Evolutionary conservation across 768 basidiomycete species (phyloP), one percentile per base, ranked within the genome.

Genomic region (Boletus rubropictus): DNA sequence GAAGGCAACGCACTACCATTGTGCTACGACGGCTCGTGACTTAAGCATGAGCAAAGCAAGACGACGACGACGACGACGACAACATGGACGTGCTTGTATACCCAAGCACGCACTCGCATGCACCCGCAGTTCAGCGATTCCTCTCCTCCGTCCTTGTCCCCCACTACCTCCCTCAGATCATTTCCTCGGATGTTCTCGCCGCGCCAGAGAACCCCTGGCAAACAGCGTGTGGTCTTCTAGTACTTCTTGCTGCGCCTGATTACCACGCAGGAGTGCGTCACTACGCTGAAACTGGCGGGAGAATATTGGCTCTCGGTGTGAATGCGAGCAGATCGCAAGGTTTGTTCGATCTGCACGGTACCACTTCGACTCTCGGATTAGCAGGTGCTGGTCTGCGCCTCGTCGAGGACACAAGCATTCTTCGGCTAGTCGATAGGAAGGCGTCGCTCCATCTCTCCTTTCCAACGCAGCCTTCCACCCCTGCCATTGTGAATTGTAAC

Each of bases 81-180:
- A 4, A 29, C 32, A 87, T 88, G 82, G 80, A 89, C 65, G 82
- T 89, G n/a, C 77, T 89, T 48, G 73, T 88, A 43, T 86, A 86
- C 63, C 65, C 78, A 42, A 84, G 81, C 5, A 75, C 80, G 32
- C 83, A 86, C 50, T 73, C 78, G 7, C 64, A 77, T 9, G 70
- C 27, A 74, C 72, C 8, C 63, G 77, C 33, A 55, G 69, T 44
- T 60, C 75, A 53, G 63, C 78, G 7, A 52, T 80, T 69, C 1
- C 75, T 92, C 15, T 72, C 76, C 25, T 60, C 73, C 3, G 56
- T 86, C 24, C 79, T 95, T 17, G 59, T 74, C 12, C 84, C 89
- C 0, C 76, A 83, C 61, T 94, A 93, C 63, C 80, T 87, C 11
- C 81, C 95, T 35, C 88, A 89, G 49, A 64, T 79, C 14, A 73